A percentile compares a stretch with the other conserved stretches of the same genome.
phyloP scores from a whole-genome alignment of 2,329 filamentous ascomycete species.

The Pseudogymnoascus sp. region DNA sequence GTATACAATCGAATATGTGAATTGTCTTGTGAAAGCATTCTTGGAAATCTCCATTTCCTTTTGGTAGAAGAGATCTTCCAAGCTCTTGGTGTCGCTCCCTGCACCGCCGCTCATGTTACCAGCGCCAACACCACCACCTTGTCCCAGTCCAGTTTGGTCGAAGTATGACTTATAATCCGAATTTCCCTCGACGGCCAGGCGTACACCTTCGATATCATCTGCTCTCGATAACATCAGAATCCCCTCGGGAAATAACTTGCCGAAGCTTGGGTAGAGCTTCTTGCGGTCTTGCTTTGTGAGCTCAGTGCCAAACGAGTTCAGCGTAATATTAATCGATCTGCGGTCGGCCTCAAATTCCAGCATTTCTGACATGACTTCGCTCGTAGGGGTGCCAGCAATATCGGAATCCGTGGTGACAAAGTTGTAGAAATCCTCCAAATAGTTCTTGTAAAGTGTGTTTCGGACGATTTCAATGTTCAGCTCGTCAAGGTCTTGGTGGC shows the following conservation, averaged over 20 bases:
- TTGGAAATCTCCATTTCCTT: slow-evolving; percentile 99
- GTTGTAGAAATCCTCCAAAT: slow-evolving; percentile 92
- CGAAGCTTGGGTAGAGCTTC: slow-evolving; percentile 92
- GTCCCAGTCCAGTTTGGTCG: slow-evolving; percentile 74
- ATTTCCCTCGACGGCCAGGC: slow-evolving; percentile 86
- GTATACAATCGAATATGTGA: slow-evolving; percentile 90
- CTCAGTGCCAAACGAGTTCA: slow-evolving; percentile 98
- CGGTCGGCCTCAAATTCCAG: slow-evolving; percentile 95
- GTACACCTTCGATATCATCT: slow-evolving; percentile 89
- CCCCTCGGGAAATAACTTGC: slow-evolving; percentile 86
- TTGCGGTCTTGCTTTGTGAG: slow-evolving; percentile 86
- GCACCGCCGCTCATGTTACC: slow-evolving; percentile 79
- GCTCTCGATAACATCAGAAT: slow-evolving; percentile 90
- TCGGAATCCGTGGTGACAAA: slow-evolving; percentile 89
- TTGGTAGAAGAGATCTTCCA: slow-evolving; percentile 98
- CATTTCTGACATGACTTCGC: slow-evolving; percentile 92
- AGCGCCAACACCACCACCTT: slow-evolving; percentile 63
- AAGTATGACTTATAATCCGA: slow-evolving; percentile 94
- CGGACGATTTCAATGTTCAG: slow-evolving; percentile 98
- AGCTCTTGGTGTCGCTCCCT: slow-evolving; percentile 74
- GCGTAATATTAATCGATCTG: slow-evolving; percentile 95
- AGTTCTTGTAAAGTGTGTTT: slow-evolving; percentile 99
- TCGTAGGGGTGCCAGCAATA: slow-evolving; percentile 77
- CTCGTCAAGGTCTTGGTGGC: slow-evolving; percentile 94
- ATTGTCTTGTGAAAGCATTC: slow-evolving; percentile 88